Conservation (phyloP, 345 rosid genomes). For the Eucalyptus viminalis region DNA sequence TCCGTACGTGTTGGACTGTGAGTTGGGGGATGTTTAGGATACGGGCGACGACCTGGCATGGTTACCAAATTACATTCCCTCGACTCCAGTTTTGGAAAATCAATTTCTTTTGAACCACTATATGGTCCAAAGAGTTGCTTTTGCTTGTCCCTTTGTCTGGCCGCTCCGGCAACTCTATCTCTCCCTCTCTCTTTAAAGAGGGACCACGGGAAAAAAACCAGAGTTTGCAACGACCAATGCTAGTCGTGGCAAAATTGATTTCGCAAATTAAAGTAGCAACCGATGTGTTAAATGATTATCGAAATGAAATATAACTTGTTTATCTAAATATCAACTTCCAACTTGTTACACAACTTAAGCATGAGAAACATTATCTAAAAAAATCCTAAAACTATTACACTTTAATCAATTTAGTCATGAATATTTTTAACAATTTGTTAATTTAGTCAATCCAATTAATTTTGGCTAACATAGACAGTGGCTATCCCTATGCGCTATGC, state of each 20-base stretch:
- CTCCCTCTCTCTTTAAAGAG: neutral
- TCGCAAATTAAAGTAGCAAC: neutral
- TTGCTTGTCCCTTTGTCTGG: rapidly evolving
- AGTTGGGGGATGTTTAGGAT: neutral
- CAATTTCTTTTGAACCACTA: neutral
- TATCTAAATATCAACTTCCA: neutral
- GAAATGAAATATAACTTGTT: neutral
- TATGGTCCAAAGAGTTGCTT: neutral
- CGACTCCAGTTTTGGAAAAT: neutral
- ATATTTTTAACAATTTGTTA: rapidly evolving
- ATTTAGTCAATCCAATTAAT: too few relatives aligned
- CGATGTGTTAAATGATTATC: neutral
- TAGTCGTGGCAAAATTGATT: neutral
- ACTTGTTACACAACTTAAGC: neutral
- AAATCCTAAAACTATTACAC: too few relatives aligned
- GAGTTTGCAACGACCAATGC: neutral
- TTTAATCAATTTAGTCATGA: too few relatives aligned
- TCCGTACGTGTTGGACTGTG: rapidly evolving
- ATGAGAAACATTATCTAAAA: neutral
- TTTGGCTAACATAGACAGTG: rapidly evolving
- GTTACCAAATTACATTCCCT: neutral
- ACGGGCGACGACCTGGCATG: neutral
- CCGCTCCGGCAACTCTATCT: neutral
- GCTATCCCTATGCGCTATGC: rapidly evolving
- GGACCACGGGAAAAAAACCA: neutral